A percentile compares a stretch with the other conserved stretches of the same genome.
These are phyloP conservation scores for Priceomyces fermenticarens DNA, from an alignment of 805 yeast genomes.

Conservation along the genomic window DNA sequence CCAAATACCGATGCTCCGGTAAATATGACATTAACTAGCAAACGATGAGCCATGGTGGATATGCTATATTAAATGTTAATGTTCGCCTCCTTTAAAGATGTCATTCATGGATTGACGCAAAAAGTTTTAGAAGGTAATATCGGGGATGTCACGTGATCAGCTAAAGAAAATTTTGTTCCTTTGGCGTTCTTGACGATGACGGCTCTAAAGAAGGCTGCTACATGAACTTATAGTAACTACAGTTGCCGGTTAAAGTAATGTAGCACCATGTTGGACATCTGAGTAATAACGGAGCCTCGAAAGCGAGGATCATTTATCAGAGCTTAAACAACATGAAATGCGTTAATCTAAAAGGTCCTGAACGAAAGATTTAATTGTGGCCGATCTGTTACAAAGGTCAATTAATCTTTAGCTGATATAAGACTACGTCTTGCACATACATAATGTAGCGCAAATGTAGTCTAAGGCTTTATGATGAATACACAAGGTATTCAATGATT, in stretches of 20 bases:
- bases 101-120: too few relatives aligned
- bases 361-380: slow-evolving; percentile 73
- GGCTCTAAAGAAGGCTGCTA: too few relatives aligned
- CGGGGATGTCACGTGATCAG: too few relatives aligned
- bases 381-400: slow-evolving; percentile 75
- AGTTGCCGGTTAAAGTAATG: slow-evolving; percentile 32
- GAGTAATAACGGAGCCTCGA: slow-evolving; percentile 21
- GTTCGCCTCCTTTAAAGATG: too few relatives aligned
- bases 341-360: slow-evolving; percentile 65
- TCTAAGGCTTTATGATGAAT: slow-evolving; percentile 8
- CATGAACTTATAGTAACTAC: too few relatives aligned
- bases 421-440: slow-evolving; percentile 4
- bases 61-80: background rate
- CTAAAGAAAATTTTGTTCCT: too few relatives aligned
- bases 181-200: too few relatives aligned
- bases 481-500: slow-evolving; percentile 37
- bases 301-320: slow-evolving; percentile 25
- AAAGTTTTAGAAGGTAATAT: too few relatives aligned
- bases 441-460: slow-evolving; percentile 3
- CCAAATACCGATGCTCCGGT: slow-evolving; percentile 97
- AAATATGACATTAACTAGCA: slow-evolving; percentile 81
- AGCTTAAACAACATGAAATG: slow-evolving; percentile 28
- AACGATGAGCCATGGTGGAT: slow-evolving; percentile 74
- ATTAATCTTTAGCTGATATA: slow-evolving; percentile 63
- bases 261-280: slow-evolving; percentile 53